Conservation (phyloP, 108 stramenopile genomes). For the Asterionellopsis glacialis region DNA sequence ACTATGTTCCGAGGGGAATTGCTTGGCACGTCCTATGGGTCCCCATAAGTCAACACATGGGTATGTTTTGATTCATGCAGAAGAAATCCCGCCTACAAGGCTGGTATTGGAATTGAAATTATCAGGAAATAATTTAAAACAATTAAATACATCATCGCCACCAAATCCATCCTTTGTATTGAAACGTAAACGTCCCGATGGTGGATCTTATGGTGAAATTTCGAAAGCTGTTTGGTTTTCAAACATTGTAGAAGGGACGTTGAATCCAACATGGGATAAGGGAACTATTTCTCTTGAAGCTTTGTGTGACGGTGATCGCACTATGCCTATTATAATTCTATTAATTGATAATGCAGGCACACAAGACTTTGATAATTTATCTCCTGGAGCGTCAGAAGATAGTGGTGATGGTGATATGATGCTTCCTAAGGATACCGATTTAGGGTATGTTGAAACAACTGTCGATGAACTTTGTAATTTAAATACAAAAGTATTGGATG, state of each 20-base stretch:
- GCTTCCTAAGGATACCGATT: conserved; percentile 3
- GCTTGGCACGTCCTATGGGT: conserved; percentile 29
- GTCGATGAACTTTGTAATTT: conserved; percentile 32
- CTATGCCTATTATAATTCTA: conserved; percentile 41
- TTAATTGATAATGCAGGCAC: conserved; percentile 48
- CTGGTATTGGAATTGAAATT: conserved; percentile 7
- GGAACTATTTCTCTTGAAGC: conserved; percentile 43
- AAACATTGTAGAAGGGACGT: conserved; percentile 39
- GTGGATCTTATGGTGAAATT: conserved; percentile 52
- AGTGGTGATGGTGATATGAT: too few relatives aligned
- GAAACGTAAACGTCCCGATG: conserved; percentile 39
- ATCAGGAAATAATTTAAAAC: conserved; percentile 8
- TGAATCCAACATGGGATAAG: conserved; percentile 45
- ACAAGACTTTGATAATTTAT: conserved; percentile 1
- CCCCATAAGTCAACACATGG: conserved; percentile 1
- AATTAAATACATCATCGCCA: conserved; percentile 14
- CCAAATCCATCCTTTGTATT: conserved; percentile 32
- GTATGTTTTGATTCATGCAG: conserved; percentile 7
- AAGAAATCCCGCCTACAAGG: not conserved
- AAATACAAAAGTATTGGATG: conserved; percentile 28
- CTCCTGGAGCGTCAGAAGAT: too few relatives aligned
- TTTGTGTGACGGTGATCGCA: conserved; percentile 44
- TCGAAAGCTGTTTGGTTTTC: conserved; percentile 34
- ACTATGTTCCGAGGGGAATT: conserved; percentile 46
- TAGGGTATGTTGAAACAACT: conserved; percentile 60